phyloP scores from a whole-genome alignment of 441 rosid species.

The Erysimum cheiri region DNA sequence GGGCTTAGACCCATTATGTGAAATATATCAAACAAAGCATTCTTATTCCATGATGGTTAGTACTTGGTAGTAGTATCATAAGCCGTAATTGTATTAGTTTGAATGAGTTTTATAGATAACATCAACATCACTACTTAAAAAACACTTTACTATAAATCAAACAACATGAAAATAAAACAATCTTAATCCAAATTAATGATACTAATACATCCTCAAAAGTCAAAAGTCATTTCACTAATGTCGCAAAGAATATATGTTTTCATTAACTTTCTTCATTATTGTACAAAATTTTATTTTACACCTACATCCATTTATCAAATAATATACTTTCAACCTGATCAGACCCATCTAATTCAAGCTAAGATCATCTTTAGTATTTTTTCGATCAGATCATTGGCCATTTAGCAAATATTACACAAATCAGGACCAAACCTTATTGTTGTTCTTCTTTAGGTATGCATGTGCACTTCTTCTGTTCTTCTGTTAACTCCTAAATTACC shows the following conservation, averaged over 20 bases:
- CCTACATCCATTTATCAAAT: conserved; percentile 34
- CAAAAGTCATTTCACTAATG: background rate
- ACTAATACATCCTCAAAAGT: background rate
- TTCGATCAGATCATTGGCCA: conserved; percentile 36
- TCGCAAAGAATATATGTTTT: conserved; percentile 18
- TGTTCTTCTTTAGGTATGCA: conserved; percentile 60
- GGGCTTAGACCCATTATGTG: too few relatives aligned
- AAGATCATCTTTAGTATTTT: conserved; percentile 34
- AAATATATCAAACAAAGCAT: background rate
- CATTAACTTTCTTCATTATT: conserved; percentile 31
- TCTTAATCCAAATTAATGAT: background rate
- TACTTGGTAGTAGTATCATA: too few relatives aligned
- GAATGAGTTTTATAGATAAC: too few relatives aligned
- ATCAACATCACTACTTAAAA: background rate
- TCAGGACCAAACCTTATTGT: conserved; percentile 31
- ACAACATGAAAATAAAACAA: background rate
- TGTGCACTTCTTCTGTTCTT: conserved; percentile 69
- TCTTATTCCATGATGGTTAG: conserved; percentile 10
- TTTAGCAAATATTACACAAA: conserved; percentile 24
- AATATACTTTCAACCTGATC: conserved; percentile 12
- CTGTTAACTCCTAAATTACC: conserved; percentile 67
- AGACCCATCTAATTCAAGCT: conserved; percentile 6
- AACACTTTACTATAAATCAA: background rate
- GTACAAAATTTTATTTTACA: conserved; percentile 30
- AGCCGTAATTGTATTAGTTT: too few relatives aligned